Evolutionary conservation across 768 basidiomycete genomes (phyloP).

Genomic region (Tricholoma hemisulphureum): DNA sequence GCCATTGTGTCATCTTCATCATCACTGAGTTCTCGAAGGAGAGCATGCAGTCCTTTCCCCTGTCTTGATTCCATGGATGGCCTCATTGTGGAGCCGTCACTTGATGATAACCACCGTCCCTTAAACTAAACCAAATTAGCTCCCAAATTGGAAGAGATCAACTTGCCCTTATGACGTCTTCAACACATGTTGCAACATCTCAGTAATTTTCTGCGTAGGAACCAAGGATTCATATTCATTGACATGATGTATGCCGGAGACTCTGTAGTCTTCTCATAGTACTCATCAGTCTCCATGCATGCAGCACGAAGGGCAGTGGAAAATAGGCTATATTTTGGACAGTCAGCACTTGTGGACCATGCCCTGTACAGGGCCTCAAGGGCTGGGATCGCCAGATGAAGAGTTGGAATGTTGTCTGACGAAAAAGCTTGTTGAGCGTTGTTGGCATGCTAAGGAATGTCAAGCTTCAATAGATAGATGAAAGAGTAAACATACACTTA

Average conservation of each 20-base stretch:
- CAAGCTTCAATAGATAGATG: neutral
- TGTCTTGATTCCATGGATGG: neutral
- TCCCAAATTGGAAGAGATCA: neutral
- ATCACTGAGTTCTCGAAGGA: neutral
- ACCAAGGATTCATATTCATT: conserved; percentile 26
- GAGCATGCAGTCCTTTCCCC: neutral
- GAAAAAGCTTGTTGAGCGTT: conserved; percentile 14
- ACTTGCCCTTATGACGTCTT: neutral
- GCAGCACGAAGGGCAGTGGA: conserved; percentile 22
- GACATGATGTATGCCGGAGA: conserved; percentile 31
- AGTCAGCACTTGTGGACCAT: conserved; percentile 16
- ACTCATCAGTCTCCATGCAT: conserved; percentile 31
- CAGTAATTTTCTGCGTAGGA: neutral
- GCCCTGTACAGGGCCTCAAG: conserved; percentile 22
- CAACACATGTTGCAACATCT: conserved; percentile 8
- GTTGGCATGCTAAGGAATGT: conserved; percentile 11
- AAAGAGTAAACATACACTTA: no score
- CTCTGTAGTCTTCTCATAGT: conserved; percentile 32
- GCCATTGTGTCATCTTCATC: neutral
- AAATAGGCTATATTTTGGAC: conserved; percentile 19
- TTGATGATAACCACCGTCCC: neutral
- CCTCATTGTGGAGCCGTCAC: neutral
- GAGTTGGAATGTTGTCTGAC: conserved; percentile 16
- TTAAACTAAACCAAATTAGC: neutral
- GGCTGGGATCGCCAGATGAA: conserved; percentile 25